A percentile compares a stretch with the other conserved stretches of the same genome.
Conservation (phyloP, 495 filamentous ascomycete genomes). For the Xylaria venustula region DNA sequence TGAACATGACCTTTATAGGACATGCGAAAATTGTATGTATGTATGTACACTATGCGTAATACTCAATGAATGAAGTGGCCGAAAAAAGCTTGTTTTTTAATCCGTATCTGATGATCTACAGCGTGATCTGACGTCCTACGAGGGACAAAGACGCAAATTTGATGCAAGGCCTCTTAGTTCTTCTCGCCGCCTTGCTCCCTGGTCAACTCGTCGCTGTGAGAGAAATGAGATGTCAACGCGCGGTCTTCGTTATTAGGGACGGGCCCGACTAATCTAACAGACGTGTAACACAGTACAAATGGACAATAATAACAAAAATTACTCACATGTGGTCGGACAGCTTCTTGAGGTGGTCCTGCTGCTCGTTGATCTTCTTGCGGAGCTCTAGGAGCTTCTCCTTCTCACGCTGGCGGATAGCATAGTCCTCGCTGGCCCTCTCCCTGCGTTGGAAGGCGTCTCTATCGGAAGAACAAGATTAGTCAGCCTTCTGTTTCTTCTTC, state of each 20-base stretch:
- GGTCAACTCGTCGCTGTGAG: conserved; percentile 62
- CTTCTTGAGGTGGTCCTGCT: conserved; percentile 78
- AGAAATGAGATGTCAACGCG: conserved; percentile 18
- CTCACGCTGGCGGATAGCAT: conserved; percentile 81
- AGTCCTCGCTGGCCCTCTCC: conserved; percentile 82
- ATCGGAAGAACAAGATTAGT: conserved; percentile 3
- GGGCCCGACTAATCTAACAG: too few relatives aligned
- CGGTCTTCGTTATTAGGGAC: neutral
- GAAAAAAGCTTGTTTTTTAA: neutral
- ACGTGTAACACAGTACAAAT: neutral
- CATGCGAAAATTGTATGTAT: conserved; percentile 13
- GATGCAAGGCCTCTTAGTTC: too few relatives aligned
- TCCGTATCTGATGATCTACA: neutral
- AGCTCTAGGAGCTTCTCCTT: conserved; percentile 75
- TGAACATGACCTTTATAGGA: conserved; percentile 12
- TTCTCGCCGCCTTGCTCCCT: conserved; percentile 69
- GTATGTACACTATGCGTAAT: conserved; percentile 31
- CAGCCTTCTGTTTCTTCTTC: neutral
- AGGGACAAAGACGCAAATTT: too few relatives aligned
- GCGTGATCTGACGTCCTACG: neutral
- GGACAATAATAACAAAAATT: conserved; percentile 22
- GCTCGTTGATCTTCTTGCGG: conserved; percentile 73
- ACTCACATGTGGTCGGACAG: conserved; percentile 81
- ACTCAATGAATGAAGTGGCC: neutral
- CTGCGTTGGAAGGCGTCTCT: conserved; percentile 90